Evolutionary conservation across 495 filamentous ascomycete species (phyloP), one percentile per base, ranked within the genome.

Genomic region (Penicillium fimorum): DNA sequence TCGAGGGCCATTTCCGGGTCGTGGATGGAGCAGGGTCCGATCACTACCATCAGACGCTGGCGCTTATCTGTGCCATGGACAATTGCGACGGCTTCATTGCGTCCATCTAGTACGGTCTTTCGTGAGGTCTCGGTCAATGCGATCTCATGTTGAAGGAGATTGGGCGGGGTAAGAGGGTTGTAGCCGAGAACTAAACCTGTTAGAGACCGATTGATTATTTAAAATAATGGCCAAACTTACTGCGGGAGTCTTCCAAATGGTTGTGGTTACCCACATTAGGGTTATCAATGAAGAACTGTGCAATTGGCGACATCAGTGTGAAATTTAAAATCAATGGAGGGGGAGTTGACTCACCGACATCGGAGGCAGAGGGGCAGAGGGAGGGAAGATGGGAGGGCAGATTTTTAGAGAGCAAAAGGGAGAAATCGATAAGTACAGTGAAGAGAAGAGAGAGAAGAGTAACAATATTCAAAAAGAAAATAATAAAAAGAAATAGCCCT

Each of bases 11-110:
- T 89, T 40, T 84, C 74, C 18, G 95, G 94, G 70, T 99, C 95
- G 77, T 99, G 95, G 63, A 99, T 96, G 15, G 90, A 96, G 80
- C 95, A 99, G 4, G 95, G 95, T 0, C 95, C 95, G 54, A 97
- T 84, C 62, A 99, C 85, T 49, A 99, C 94, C 53, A 99, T 79
- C 11, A 99, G 80, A 32, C 94, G 84, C 50, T 86, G 74, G 60
- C 84, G 84, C 52, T 76, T 73, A 66, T 97, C 93, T 46, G 72
- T 86, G 52, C 87, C 89, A 46, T 92, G 87, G 55, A 96, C 87
- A 49, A 97, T 77, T 9, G 84, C 82, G 47, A 85, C 89, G 37
- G 90, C 84, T 70, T 96, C 93, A 25, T 90, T 82, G 61, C 95
- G 93, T 41, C 84, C 88, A 43, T 82, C 69, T 40, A 94, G 73